Conservation (phyloP, 768 basidiomycete species). For the Boletus rufocinnamomeus region DNA sequence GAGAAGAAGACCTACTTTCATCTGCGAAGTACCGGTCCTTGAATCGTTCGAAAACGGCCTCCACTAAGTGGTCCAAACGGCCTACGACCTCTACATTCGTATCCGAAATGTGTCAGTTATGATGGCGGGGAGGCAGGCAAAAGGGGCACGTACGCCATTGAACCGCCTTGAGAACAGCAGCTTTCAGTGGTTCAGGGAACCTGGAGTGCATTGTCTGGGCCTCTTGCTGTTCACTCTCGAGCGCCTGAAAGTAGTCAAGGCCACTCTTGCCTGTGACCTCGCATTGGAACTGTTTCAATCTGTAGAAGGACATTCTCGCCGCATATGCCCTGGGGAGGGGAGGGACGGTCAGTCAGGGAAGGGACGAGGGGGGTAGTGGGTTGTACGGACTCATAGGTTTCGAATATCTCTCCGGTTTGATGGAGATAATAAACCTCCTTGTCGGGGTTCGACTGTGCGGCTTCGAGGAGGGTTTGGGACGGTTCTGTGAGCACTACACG, state of each 20-base stretch:
- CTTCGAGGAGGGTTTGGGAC: conserved; percentile 66
- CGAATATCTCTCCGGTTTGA: conserved; percentile 97
- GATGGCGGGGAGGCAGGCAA: conserved; percentile 18
- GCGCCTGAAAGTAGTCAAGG: conserved; percentile 91
- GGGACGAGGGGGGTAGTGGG: conserved; percentile 26
- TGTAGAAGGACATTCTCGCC: conserved; percentile 92
- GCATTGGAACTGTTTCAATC: conserved; percentile 92
- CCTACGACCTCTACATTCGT: conserved; percentile 85
- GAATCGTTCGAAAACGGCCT: conserved; percentile 94
- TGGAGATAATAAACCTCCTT: conserved; percentile 88
- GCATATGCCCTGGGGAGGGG: conserved; percentile 63
- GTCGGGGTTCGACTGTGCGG: conserved; percentile 61
- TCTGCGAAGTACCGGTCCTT: conserved; percentile 91
- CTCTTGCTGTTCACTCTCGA: conserved; percentile 89
- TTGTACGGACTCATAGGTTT: conserved; percentile 83
- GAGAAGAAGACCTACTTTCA: conserved; percentile 67
- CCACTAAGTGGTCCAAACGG: conserved; percentile 91
- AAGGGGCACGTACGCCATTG: conserved; percentile 86
- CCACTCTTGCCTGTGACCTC: conserved; percentile 95
- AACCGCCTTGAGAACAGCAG: conserved; percentile 85
- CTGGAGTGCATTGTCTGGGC: conserved; percentile 85
- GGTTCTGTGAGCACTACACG: conserved; percentile 87
- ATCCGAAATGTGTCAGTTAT: conserved; percentile 15
- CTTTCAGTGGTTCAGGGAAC: conserved; percentile 92
- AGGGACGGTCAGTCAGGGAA: conserved; percentile 23